Evolutionary conservation across 2,329 filamentous ascomycete genomes (phyloP), one percentile per base, ranked within the genome.

Genomic region (Trichoderma sp.): DNA sequence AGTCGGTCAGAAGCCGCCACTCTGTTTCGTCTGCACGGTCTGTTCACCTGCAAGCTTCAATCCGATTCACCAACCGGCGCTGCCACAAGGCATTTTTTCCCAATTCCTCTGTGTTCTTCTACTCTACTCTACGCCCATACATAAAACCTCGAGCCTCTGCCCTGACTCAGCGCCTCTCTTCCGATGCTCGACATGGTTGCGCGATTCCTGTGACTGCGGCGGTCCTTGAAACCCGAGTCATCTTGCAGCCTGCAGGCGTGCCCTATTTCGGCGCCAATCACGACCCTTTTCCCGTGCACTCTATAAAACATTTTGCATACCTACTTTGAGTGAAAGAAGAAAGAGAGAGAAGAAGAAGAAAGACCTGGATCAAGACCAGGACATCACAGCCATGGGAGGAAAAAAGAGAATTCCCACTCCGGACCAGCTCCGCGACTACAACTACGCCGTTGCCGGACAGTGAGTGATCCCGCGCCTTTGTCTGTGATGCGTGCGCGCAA

Each of bases 381-480:
- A 53, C 14, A 24, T 26, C 58, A 34, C 11, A 30, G 26, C 36
- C 34, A 73, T 73, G 72, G 56, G 26, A 14, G 72, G 61, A 24
- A 73, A 73, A 26, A 71, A 71, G 56, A 71, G 63, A 26, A 81
- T 90, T 53, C 88, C 90, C 68, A 87, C 88, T 74, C 84, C 85
- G 70, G 84, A 88, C 71, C 89, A 90, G 72, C 85, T 95, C 60
- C 85, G 90, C 75, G 86, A 90, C 69, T 96, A 92, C 82, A 89
- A 89, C 76, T 87, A 93, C 78, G 93, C 92, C 65, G 93, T 94
- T 74, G 93, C 93, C 74, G 93, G 93, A 82, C 93, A 97, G 93
- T 95, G 86, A 87, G 92, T 88, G 7, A 43, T 39, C 24, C 47
- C 18, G 30, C n/a, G 71, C 43, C 47, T 24, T 51, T 51, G 43